Conservation (phyloP, 1,284 basidiomycete genomes). For the Cryptococcus sp. region DNA sequence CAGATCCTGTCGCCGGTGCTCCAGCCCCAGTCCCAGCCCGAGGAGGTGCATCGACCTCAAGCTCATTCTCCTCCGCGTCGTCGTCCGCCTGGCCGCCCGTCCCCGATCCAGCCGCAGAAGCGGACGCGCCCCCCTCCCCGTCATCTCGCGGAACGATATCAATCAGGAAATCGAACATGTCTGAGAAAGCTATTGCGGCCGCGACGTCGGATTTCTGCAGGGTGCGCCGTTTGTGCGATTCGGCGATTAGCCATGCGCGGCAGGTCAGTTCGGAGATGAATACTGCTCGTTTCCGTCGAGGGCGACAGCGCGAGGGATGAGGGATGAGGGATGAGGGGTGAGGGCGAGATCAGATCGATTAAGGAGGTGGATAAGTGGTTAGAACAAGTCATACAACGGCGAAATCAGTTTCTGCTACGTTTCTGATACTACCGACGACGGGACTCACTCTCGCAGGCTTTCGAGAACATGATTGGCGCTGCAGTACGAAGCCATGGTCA, state of each 20-base stretch:
- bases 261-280: slow-evolving; percentile 94
- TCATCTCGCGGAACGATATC: slow-evolving; percentile 88
- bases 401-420: not conserved
- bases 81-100: slow-evolving; percentile 4
- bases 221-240: slow-evolving; percentile 88
- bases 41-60: not conserved
- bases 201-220: slow-evolving; percentile 87
- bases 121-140: slow-evolving; percentile 20
- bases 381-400: not conserved
- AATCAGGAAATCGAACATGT: slow-evolving; percentile 90
- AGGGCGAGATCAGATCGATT: not conserved
- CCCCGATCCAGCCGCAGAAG: slow-evolving; percentile 1
- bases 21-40: not conserved
- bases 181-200: slow-evolving; percentile 81
- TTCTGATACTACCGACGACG: not conserved
- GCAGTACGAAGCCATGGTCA: slow-evolving; percentile 13
- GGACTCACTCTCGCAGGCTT: slow-evolving; percentile 88
- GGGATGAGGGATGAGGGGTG: not conserved
- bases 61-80: slow-evolving; percentile 11
- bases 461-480: slow-evolving; percentile 92
- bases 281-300: slow-evolving; percentile 58
- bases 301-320: not conserved
- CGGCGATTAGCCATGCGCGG: slow-evolving; percentile 88
- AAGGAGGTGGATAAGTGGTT: not conserved
- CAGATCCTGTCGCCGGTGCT: slow-evolving; percentile 6